Percentiles rank a stretch among this genome's conserved stretches.
Conservation (phyloP, 2,329 filamentous ascomycete genomes). For the Gremmenia infestans region DNA sequence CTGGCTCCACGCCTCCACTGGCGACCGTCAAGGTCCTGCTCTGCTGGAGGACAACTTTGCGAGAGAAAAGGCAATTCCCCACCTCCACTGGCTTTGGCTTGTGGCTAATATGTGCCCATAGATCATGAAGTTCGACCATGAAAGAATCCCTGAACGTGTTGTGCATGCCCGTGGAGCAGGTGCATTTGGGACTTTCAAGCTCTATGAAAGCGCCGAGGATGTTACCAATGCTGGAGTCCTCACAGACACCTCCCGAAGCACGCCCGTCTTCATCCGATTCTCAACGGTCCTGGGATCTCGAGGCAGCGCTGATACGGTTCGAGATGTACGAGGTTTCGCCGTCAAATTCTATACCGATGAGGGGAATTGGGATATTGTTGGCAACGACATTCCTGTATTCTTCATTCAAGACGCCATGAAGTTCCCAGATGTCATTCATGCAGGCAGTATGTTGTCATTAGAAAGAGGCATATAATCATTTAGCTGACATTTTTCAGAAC, state of each 20-base stretch:
- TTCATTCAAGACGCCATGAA: constrained; percentile 74
- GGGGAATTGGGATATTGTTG: constrained; percentile 71
- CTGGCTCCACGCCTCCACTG: constrained; percentile 63
- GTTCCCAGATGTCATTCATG: constrained; percentile 62
- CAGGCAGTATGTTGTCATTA: constrained; percentile 29
- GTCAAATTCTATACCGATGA: constrained; percentile 74
- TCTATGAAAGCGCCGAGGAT: constrained; percentile 58
- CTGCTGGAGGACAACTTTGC: constrained; percentile 68
- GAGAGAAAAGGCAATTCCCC: constrained; percentile 61
- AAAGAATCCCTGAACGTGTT: constrained; percentile 61
- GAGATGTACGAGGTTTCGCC: constrained; percentile 79
- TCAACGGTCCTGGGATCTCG: constrained; percentile 72
- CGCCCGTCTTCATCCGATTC: constrained; percentile 67
- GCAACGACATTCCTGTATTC: constrained; percentile 71
- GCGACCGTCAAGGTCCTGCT: constrained; percentile 59
- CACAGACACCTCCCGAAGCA: constrained; percentile 63
- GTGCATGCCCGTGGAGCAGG: constrained; percentile 62
- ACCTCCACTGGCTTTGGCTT: not conserved
- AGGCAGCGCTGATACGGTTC: constrained; percentile 73
- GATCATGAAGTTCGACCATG: constrained; percentile 73
- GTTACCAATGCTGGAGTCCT: constrained; percentile 60
- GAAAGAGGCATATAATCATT: constrained; percentile 20
- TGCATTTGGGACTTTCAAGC: constrained; percentile 62
- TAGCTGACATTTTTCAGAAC: constrained; percentile 51
- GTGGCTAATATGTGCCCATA: constrained; percentile 28